Conservation (phyloP, 176 grass and related monocot genomes). For the Triticum urartu region DNA sequence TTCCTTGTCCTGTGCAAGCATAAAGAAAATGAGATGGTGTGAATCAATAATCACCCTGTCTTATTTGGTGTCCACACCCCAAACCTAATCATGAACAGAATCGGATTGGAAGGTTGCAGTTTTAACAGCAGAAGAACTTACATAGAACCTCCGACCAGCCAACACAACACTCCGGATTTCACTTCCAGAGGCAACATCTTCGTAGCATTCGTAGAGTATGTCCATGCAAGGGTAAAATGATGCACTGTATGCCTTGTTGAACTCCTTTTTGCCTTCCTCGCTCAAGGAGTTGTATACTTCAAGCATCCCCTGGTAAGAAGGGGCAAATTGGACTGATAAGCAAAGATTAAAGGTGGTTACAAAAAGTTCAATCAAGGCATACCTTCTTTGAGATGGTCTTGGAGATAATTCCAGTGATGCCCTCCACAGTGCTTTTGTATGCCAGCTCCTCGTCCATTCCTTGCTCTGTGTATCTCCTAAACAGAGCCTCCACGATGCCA, state of each 20-base stretch:
- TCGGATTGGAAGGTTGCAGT: not conserved
- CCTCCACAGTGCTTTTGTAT: conserved; percentile 73
- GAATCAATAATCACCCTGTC: not conserved
- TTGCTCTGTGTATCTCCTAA: conserved; percentile 80
- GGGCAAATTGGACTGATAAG: not conserved
- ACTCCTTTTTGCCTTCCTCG: conserved; percentile 68
- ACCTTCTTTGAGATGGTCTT: conserved; percentile 79
- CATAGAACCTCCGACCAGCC: conserved; percentile 65
- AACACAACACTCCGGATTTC: conserved; percentile 89
- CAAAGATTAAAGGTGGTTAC: not conserved
- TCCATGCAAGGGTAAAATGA: conserved; percentile 78
- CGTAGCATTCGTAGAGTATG: conserved; percentile 67
- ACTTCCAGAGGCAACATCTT: conserved; percentile 69
- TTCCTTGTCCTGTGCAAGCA: conserved; percentile 70
- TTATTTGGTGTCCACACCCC: not conserved
- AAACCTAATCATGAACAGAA: not conserved
- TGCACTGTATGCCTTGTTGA: conserved; percentile 67
- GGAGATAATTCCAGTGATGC: conserved; percentile 80
- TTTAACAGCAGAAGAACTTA: conserved; percentile 26
- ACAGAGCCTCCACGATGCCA: conserved; percentile 71
- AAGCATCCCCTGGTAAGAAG: conserved; percentile 59
- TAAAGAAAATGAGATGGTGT: not conserved
- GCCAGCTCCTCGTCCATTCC: conserved; percentile 66
- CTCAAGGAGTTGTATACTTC: conserved; percentile 64
- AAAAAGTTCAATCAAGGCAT: not conserved